phyloP scores from a whole-genome alignment of 2,329 filamentous ascomycete genomes.

The Penicillium polonicum region DNA sequence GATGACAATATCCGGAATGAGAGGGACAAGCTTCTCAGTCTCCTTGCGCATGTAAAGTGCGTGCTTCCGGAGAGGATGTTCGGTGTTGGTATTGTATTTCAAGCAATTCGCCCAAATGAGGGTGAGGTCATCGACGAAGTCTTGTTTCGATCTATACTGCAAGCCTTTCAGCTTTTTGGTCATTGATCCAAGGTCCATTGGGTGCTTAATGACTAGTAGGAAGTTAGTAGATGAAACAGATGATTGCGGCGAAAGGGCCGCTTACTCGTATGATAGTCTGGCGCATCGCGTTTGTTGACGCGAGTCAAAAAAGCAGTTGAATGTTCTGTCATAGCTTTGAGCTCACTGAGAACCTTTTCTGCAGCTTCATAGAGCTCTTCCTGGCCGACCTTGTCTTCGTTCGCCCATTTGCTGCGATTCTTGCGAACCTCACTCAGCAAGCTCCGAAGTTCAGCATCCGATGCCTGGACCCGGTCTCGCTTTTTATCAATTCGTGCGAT shows the following conservation, averaged over 20 bases:
- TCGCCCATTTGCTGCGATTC: slow-evolving; percentile 98
- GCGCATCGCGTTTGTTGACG: slow-evolving; percentile 95
- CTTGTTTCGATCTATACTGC: slow-evolving; percentile 82
- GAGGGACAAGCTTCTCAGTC: slow-evolving; percentile 89
- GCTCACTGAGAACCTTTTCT: slow-evolving; percentile 93
- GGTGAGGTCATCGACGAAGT: slow-evolving; percentile 91
- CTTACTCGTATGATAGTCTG: slow-evolving; percentile 89
- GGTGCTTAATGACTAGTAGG: slow-evolving; percentile 79
- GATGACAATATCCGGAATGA: slow-evolving; percentile 91
- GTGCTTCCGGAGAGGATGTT: slow-evolving; percentile 85
- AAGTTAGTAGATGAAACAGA: slow-evolving; percentile 21
- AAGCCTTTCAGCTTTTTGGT: slow-evolving; percentile 91
- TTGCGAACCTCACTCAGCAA: slow-evolving; percentile 97
- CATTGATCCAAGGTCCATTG: slow-evolving; percentile 97
- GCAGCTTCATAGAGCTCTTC: slow-evolving; percentile 96
- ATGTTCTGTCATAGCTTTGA: slow-evolving; percentile 96
- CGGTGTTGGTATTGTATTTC: slow-evolving; percentile 88
- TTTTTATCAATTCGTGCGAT: slow-evolving; percentile 95
- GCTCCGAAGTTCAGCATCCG: slow-evolving; percentile 85
- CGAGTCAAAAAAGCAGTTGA: slow-evolving; percentile 92
- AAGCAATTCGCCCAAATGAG: slow-evolving; percentile 97
- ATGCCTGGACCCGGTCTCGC: slow-evolving; percentile 83
- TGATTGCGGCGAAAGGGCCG: neutral
- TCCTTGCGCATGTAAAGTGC: slow-evolving; percentile 96
- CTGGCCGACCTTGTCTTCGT: slow-evolving; percentile 94